phyloP scores from a whole-genome alignment of 2,329 filamentous ascomycete species.

The Diaporthe australafricana region DNA sequence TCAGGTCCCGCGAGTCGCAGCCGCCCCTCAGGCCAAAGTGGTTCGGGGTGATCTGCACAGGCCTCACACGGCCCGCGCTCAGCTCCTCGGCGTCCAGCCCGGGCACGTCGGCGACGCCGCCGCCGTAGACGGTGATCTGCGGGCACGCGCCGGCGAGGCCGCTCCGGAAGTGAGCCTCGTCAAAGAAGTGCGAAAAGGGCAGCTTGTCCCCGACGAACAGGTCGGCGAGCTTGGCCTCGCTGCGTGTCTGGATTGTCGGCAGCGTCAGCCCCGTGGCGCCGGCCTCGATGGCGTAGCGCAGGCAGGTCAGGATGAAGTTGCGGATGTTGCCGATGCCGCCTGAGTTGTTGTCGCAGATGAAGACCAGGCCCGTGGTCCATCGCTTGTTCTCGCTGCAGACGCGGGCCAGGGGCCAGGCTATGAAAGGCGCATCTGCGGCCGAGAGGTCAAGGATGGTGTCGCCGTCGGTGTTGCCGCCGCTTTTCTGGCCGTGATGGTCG shows the following conservation, averaged over 20 bases:
- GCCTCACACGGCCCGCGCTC: constrained; percentile 43
- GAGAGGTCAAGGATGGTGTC: constrained; percentile 50
- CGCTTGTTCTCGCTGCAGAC: constrained; percentile 55
- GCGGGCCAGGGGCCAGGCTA: constrained; percentile 58
- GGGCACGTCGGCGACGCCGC: constrained; percentile 50
- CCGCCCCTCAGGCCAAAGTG: constrained; percentile 52
- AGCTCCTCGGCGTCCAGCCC: constrained; percentile 40
- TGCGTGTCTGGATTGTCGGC: constrained; percentile 58
- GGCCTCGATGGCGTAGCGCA: constrained; percentile 61
- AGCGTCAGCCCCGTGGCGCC: constrained; percentile 59
- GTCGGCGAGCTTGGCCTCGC: constrained; percentile 53
- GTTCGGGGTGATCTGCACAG: constrained; percentile 55
- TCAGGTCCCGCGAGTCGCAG: constrained; percentile 54
- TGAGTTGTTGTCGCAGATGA: constrained; percentile 62
- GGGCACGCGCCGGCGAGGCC: constrained; percentile 53
- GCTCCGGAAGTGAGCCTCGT: constrained; percentile 56
- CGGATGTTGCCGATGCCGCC: constrained; percentile 63
- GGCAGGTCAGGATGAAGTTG: constrained; percentile 62
- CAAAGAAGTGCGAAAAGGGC: constrained; percentile 60
- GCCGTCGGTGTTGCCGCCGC: constrained; percentile 20
- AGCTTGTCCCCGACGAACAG: constrained; percentile 52
- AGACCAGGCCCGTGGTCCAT: constrained; percentile 57
- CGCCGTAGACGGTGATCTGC: constrained; percentile 55
- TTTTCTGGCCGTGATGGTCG: neutral
- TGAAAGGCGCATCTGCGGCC: constrained; percentile 53